Evolutionary conservation across 164 flowering plant genomes (phyloP), one percentile per base, ranked within the genome.

Genomic region (Litsea cubeba): DNA sequence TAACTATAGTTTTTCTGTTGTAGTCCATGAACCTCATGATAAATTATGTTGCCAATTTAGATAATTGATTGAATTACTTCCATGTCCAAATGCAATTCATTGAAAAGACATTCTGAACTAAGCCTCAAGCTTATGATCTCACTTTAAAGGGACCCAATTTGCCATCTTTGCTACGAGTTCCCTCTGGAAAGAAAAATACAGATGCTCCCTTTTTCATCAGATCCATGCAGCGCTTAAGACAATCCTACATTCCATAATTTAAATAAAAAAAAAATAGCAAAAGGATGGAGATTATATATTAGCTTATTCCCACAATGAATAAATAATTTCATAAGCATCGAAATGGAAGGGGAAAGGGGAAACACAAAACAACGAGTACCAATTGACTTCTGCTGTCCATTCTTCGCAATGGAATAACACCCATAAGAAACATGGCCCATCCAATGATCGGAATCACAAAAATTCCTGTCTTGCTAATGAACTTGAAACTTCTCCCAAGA

Each of bases 131-230:
- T 54, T 20, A n/a, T n/a, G 35, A 65, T n/a, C 84, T 84, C 78
- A 92, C 98, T 97, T 94, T 93, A 77, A 95, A 95, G 79, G 84
- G 65, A 68, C 94, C 93, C 71, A 95, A 64, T 73, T 83, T 87
- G 65, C 97, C 97, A 84, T 90, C 92, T 81, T 80, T 92, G 83
- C 97, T 93, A 63, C 95, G 84, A 66, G 99, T 95, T 63, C 99
- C 99, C 83, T 95, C 99, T 0, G 99, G 97, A 54, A 95, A 95
- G 90, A 93, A 91, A 81, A 87, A 91, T n/a, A 95, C 94, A 66
- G 99, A 95, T 63, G 91, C 91, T 1, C 99, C 99, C 69, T 90
- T 90, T 73, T 78, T 86, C 65, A 92, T 70, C 60, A 93, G 85
- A 79, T 88, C 88, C 71, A 90, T 90, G 86, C 99, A 91, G 6